Evolutionary conservation across 129 eudicot genomes (phyloP).

Genomic region (Arctium lappa): DNA sequence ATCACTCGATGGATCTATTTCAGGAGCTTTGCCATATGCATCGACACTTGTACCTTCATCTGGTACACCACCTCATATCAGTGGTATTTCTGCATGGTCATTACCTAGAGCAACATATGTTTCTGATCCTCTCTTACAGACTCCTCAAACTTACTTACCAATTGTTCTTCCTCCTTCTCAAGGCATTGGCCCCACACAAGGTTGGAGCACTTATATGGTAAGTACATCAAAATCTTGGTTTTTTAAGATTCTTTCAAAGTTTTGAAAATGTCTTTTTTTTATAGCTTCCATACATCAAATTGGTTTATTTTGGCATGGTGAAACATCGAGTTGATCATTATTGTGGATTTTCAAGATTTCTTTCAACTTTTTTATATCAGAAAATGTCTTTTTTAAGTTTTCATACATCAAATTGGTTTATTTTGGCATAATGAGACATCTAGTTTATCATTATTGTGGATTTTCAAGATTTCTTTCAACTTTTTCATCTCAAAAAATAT

Average conservation of each 20-base stretch:
- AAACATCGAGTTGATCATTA: background rate
- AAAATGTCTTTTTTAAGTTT: background rate
- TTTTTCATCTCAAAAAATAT: background rate
- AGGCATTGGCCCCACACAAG: slow-evolving; percentile 43
- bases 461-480: background rate
- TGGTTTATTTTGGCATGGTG: background rate
- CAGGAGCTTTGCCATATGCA: slow-evolving; percentile 17
- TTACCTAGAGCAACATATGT: slow-evolving; percentile 54
- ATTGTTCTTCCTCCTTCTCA: slow-evolving; percentile 50
- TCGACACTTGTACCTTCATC: slow-evolving; percentile 44
- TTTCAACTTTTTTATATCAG: background rate
- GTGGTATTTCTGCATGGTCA: slow-evolving; percentile 52
- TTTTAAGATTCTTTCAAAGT: background rate
- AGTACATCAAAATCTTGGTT: slow-evolving; percentile 3
- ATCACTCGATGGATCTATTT: slow-evolving; percentile 31
- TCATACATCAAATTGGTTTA: background rate
- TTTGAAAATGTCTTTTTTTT: background rate
- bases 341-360: background rate
- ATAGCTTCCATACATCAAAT: background rate
- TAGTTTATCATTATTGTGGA: background rate
- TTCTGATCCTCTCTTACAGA: slow-evolving; percentile 41
- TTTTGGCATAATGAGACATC: background rate
- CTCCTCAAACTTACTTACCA: slow-evolving; percentile 61
- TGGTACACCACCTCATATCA: slow-evolving; percentile 31
- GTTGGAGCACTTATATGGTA: slow-evolving; percentile 77